Evolutionary conservation across 306 rosid genomes (phyloP).

Genomic region (Trifolium dubium): DNA sequence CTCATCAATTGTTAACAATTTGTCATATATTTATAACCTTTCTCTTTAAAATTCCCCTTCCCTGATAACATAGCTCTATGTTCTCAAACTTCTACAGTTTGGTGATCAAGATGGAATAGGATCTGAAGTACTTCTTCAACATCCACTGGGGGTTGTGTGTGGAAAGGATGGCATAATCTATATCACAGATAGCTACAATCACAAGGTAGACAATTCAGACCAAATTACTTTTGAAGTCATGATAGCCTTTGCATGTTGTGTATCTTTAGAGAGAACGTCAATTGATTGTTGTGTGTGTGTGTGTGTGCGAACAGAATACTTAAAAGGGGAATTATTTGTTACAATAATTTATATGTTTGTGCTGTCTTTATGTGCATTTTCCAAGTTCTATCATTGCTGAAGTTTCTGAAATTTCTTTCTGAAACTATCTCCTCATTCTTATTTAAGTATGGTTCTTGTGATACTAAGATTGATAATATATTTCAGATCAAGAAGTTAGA

Average conservation of each 20-base stretch:
- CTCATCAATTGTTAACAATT: slow-evolving; percentile 6
- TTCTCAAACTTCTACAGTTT: slow-evolving; percentile 61
- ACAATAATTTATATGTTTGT: slow-evolving; percentile 11
- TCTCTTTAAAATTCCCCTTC: slow-evolving; percentile 31
- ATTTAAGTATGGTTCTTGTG: slow-evolving; percentile 3
- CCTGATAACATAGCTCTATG: slow-evolving; percentile 30
- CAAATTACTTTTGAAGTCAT: slow-evolving; percentile 18
- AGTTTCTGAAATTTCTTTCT: slow-evolving; percentile 11
- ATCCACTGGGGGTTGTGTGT: slow-evolving; percentile 81
- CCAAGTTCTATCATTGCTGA: slow-evolving; percentile 22
- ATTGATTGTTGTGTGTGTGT: neutral
- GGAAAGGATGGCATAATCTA: slow-evolving; percentile 69
- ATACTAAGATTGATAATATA: slow-evolving; percentile 33
- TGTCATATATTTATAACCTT: slow-evolving; percentile 16
- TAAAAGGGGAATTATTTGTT: neutral
- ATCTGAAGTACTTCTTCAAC: slow-evolving; percentile 91
- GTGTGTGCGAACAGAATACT: neutral
- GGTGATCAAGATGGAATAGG: slow-evolving; percentile 97
- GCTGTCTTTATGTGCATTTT: slow-evolving; percentile 27
- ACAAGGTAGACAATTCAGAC: slow-evolving; percentile 67
- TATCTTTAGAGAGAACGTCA: slow-evolving; percentile 24
- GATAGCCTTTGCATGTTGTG: slow-evolving; percentile 5
- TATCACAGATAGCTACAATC: slow-evolving; percentile 91
- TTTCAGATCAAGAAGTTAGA: slow-evolving; percentile 87
- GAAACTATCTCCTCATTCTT: slow-evolving; percentile 31